phyloP scores from a whole-genome alignment of 306 rosid species.

The Citrullus colocynthis region DNA sequence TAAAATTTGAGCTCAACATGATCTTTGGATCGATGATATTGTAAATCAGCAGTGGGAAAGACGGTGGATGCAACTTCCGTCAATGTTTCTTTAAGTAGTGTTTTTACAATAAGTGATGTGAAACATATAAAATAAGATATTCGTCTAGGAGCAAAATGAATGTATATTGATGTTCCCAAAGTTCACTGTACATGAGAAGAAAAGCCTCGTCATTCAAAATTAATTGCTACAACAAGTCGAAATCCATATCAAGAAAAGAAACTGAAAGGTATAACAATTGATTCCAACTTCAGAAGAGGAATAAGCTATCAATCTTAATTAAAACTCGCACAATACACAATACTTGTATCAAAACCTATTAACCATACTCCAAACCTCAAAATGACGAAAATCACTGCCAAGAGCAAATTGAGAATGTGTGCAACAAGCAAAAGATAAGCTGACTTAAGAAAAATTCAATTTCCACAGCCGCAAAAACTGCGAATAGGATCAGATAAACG shows the following conservation, averaged over 20 bases:
- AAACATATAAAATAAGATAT: neutral
- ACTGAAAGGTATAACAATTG: neutral
- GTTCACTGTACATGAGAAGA: neutral
- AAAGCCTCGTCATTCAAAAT: neutral
- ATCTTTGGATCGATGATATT: neutral
- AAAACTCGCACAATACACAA: neutral
- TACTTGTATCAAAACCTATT: neutral
- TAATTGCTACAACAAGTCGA: neutral
- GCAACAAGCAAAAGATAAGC: neutral
- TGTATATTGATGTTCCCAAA: neutral
- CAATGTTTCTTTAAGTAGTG: neutral
- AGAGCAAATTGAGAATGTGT: neutral
- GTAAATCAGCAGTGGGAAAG: neutral
- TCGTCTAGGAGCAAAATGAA: neutral
- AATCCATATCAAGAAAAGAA: neutral
- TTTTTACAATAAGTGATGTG: neutral
- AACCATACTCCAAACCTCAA: conserved; percentile 1
- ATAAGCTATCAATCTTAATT: conserved; percentile 1
- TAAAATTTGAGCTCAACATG: neutral
- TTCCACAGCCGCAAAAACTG: neutral
- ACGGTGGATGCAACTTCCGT: neutral
- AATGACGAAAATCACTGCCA: neutral
- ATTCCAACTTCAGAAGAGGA: neutral
- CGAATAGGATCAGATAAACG: neutral
- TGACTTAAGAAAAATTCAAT: neutral